These are phyloP conservation scores for Tuber indicum DNA, from an alignment of 495 filamentous ascomycete species.

Conservation along the genomic window DNA sequence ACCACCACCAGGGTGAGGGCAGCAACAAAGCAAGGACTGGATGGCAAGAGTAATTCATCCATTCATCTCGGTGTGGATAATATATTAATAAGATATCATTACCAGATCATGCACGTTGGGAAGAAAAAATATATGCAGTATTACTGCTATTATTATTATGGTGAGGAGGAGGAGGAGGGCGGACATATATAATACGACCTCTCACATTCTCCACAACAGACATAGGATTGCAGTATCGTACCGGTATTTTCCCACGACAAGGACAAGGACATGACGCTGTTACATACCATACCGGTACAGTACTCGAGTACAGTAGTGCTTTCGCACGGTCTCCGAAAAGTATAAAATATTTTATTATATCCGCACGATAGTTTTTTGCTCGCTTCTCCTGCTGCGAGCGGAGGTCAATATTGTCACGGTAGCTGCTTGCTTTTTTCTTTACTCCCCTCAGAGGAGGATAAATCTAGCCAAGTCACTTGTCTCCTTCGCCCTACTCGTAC, in stretches of 20 bases:
- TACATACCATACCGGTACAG: not conserved
- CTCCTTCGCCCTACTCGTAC: not conserved
- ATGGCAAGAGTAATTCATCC: constrained; percentile 2
- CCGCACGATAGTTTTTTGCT: not conserved
- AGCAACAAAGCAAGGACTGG: not conserved
- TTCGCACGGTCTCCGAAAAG: not conserved
- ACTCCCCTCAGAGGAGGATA: not conserved
- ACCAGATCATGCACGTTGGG: not conserved
- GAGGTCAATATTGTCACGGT: not conserved
- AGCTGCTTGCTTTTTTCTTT: not conserved
- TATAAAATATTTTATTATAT: not conserved
- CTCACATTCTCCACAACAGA: not conserved
- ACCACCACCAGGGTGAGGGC: not conserved
- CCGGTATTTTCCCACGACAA: not conserved
- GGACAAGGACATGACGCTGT: not conserved
- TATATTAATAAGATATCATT: not conserved
- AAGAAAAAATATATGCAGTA: not conserved
- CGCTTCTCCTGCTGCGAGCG: not conserved
- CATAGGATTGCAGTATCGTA: not conserved
- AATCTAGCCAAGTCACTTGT: not conserved
- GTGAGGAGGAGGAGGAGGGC: not conserved
- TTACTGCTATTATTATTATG: not conserved
- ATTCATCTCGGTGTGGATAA: not conserved
- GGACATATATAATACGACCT: not conserved
- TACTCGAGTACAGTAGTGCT: not conserved